phyloP scores from a whole-genome alignment of 2,329 filamentous ascomycete species.

The Madurella fahalii region DNA sequence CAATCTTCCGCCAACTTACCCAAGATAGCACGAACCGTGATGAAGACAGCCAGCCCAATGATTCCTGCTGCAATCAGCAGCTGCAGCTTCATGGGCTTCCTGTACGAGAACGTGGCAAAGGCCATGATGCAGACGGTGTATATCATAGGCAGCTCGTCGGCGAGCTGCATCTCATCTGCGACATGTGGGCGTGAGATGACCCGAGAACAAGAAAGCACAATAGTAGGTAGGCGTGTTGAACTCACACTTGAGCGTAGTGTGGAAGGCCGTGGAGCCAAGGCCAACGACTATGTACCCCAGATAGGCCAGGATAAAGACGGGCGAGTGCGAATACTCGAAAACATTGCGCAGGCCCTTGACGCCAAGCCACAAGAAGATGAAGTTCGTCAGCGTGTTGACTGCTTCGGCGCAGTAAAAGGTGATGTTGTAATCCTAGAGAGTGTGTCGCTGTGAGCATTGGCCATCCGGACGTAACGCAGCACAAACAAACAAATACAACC shows the following conservation, averaged over 20 bases:
- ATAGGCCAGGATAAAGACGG: slow-evolving; percentile 66
- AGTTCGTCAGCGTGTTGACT: slow-evolving; percentile 69
- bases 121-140: slow-evolving; percentile 56
- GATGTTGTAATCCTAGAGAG: slow-evolving; percentile 34
- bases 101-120: slow-evolving; percentile 70
- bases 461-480: neutral
- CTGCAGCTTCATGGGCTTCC: slow-evolving; percentile 44
- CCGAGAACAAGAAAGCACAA: neutral
- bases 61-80: slow-evolving; percentile 36
- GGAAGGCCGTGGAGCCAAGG: slow-evolving; percentile 53
- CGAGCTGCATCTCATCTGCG: slow-evolving; percentile 56
- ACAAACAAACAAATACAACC: neutral
- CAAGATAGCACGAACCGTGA: slow-evolving; percentile 58
- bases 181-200: neutral
- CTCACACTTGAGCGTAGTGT: slow-evolving; percentile 52
- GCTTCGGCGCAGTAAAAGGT: slow-evolving; percentile 36
- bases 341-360: slow-evolving; percentile 72
- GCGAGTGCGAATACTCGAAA: slow-evolving; percentile 65
- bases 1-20: neutral
- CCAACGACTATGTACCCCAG: slow-evolving; percentile 52
- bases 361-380: slow-evolving; percentile 76
- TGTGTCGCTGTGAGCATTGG: neutral
- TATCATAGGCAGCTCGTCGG: slow-evolving; percentile 58
- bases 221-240: neutral
- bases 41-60: slow-evolving; percentile 58